phyloP scores from a whole-genome alignment of 1,284 basidiomycete genomes.

The Inonotus obliquus region DNA sequence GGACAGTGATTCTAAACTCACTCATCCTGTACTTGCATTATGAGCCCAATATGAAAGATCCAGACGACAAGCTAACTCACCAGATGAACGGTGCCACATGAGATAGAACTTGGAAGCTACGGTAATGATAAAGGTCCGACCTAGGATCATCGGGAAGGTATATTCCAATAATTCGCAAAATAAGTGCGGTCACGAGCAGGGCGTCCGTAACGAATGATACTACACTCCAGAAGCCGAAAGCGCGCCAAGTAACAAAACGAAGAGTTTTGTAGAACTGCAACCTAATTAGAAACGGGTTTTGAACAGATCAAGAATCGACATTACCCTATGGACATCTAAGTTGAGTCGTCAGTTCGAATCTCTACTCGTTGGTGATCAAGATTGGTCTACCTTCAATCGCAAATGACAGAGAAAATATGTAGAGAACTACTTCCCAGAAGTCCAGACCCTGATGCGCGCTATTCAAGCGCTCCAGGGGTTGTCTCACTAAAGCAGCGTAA shows the following conservation, averaged over 20 bases:
- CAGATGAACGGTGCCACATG: slow-evolving; percentile 86
- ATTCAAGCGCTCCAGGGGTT: slow-evolving; percentile 63
- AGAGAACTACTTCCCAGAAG: slow-evolving; percentile 73
- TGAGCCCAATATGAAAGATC: not conserved
- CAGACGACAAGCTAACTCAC: slow-evolving; percentile 36
- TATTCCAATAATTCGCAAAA: slow-evolving; percentile 66
- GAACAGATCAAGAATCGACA: slow-evolving; percentile 8
- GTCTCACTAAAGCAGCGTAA: slow-evolving; percentile 45
- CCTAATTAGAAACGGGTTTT: not conserved
- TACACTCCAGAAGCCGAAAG: slow-evolving; percentile 80
- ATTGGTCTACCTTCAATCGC: slow-evolving; percentile 62
- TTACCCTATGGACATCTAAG: slow-evolving; percentile 65
- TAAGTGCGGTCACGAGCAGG: slow-evolving; percentile 70
- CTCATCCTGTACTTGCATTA: slow-evolving; percentile 59
- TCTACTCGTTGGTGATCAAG: not conserved
- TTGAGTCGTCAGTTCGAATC: not conserved
- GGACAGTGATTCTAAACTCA: slow-evolving; percentile 36
- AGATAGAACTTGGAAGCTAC: slow-evolving; percentile 83
- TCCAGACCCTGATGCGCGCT: slow-evolving; percentile 52
- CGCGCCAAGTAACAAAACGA: slow-evolving; percentile 61
- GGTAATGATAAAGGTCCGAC: slow-evolving; percentile 44
- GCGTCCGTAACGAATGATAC: slow-evolving; percentile 69
- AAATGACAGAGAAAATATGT: slow-evolving; percentile 73
- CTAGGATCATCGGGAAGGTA: slow-evolving; percentile 32
- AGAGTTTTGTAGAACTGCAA: slow-evolving; percentile 60